phyloP scores from a whole-genome alignment of 1,284 basidiomycete genomes.

The Schizophyllum commune region DNA sequence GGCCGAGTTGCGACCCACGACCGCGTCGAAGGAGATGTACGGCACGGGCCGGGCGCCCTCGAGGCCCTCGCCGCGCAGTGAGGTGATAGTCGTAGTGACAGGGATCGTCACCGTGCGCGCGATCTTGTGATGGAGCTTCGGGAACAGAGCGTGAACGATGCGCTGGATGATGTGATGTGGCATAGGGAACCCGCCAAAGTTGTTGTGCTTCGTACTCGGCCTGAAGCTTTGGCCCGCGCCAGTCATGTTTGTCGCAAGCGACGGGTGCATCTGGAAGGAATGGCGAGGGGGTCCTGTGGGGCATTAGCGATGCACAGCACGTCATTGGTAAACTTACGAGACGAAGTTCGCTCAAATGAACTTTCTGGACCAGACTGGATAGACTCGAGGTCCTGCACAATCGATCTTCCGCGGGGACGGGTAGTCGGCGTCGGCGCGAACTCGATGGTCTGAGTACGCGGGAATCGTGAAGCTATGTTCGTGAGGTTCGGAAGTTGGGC shows the following conservation, averaged over 20 bases:
- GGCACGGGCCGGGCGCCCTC: slow-evolving; percentile 49
- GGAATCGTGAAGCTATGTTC: slow-evolving; percentile 17
- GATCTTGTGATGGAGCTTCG: slow-evolving; percentile 43
- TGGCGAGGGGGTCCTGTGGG: not conserved
- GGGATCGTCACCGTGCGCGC: slow-evolving; percentile 69
- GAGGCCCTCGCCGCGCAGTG: slow-evolving; percentile 22
- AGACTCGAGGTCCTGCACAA: not conserved
- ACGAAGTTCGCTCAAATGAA: not conserved
- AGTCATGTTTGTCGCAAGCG: not conserved
- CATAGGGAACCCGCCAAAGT: slow-evolving; percentile 87
- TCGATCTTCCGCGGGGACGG: slow-evolving; percentile 9
- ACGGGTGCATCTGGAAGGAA: slow-evolving; percentile 10
- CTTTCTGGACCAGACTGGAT: not conserved
- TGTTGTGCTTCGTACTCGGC: slow-evolving; percentile 15
- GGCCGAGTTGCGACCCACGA: slow-evolving; percentile 83
- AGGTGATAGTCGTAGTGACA: slow-evolving; percentile 56
- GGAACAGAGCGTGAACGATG: slow-evolving; percentile 48
- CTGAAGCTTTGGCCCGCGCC: not conserved
- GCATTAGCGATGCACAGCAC: no score
- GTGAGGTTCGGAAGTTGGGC: slow-evolving; percentile 5
- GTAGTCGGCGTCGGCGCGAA: slow-evolving; percentile 31
- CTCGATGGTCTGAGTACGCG: slow-evolving; percentile 52
- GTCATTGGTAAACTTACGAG: not conserved
- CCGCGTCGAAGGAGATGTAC: slow-evolving; percentile 83
- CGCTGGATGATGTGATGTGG: slow-evolving; percentile 52